Conservation (phyloP, 1,284 basidiomycete species). For the Porodaedalea pini region DNA sequence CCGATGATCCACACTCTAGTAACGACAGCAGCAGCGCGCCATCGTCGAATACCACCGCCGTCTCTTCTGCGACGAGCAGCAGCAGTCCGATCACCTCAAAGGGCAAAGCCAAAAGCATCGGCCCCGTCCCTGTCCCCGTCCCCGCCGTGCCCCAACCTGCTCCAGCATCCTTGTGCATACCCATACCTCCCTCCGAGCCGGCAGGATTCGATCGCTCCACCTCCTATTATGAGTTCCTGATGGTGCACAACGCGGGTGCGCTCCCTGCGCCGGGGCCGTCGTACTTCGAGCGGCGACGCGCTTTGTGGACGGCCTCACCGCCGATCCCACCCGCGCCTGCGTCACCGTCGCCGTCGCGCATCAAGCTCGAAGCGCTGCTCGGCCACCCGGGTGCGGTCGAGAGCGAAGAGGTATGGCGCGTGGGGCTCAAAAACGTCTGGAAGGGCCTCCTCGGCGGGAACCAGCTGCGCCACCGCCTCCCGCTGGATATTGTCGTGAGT, state of each 20-base stretch:
- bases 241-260: conserved; percentile 24
- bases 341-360: conserved; percentile 38
- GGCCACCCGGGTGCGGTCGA: conserved; percentile 43
- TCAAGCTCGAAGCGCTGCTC: conserved; percentile 54
- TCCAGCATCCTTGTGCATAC: background rate
- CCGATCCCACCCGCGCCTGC: conserved; percentile 24
- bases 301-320: conserved; percentile 49
- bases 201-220: background rate
- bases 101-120: background rate
- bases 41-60: conserved; percentile 1
- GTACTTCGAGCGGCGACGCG: conserved; percentile 57
- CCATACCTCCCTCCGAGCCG: background rate
- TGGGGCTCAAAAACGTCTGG: conserved; percentile 60
- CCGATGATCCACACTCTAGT: background rate
- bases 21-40: conserved; percentile 7
- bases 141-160: background rate
- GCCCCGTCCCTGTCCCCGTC: background rate
- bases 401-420: conserved; percentile 52
- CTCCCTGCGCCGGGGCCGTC: conserved; percentile 62
- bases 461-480: conserved; percentile 52
- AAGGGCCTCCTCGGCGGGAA: conserved; percentile 54
- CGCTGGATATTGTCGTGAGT: conserved; percentile 61
- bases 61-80: background rate
- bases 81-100: background rate
- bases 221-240: conserved; percentile 10